These are phyloP conservation scores for Coprinellus aureogranulatus DNA, from an alignment of 768 basidiomycete genomes.

Conservation along the genomic window DNA sequence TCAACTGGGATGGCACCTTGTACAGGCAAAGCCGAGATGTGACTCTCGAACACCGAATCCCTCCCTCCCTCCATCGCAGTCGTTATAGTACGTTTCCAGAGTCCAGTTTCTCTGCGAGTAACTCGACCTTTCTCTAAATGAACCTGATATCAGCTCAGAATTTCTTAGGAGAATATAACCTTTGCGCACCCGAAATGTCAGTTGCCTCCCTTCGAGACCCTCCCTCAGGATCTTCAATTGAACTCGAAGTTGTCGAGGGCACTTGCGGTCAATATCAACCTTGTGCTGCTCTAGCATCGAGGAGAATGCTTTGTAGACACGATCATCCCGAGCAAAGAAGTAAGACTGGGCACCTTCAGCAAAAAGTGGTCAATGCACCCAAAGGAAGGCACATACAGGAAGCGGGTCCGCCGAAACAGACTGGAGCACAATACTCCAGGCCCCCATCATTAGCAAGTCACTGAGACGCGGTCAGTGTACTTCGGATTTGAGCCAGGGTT, in stretches of 20 bases:
- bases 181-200: conserved; percentile 60
- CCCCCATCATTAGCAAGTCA: conserved; percentile 78
- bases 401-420: conserved; percentile 61
- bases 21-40: conserved; percentile 51
- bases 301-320: conserved; percentile 71
- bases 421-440: conserved; percentile 69
- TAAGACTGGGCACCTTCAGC: conserved; percentile 62
- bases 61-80: conserved; percentile 1
- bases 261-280: conserved; percentile 43
- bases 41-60: neutral
- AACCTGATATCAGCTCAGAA: conserved; percentile 9
- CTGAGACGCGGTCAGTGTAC: too few species aligned
- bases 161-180: neutral
- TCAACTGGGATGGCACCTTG: conserved; percentile 70
- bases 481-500: too few species aligned
- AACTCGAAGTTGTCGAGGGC: conserved; percentile 62
- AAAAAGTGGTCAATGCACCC: neutral
- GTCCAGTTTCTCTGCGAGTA: conserved; percentile 15
- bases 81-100: neutral
- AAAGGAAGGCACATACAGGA: conserved; percentile 51
- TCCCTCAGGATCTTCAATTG: conserved; percentile 64
- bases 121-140: conserved; percentile 26
- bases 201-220: conserved; percentile 63
- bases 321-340: conserved; percentile 91
- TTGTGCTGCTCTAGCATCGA: conserved; percentile 47